Base-by-base conservation (phyloP, 257 asterid species). In the Nicotiana paniculata region DNA sequence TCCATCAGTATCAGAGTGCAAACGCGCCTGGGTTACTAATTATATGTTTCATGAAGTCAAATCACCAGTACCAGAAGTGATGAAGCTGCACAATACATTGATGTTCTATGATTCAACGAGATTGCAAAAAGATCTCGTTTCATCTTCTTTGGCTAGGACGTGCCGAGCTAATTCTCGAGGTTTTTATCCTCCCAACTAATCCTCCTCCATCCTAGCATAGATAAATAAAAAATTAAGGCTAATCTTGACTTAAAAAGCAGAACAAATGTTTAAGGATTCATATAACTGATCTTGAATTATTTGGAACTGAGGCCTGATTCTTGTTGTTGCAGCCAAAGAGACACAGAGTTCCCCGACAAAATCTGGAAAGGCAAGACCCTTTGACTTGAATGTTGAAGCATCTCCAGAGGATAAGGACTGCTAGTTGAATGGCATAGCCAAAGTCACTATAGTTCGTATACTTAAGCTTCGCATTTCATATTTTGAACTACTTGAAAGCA, bases 51-150 rank as follows among this genome's bases (percentile, higher is more conserved):
- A 65, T 59, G 69, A 4, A 4, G 46, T 86, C 3, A 81, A 82
- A 24, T 57, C 43, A 16, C 55, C 79, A 26, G 48, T 90, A 86
- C 84, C 72, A 10, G 83, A 84, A 80, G 86, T 89, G 72, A 83
- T 90, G 46, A 90, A 54, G 82, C 9, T 39, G 30, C 86, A 78
- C 64, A 89, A 87, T 82, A 87, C 91, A 11, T 48, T 91, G 82
- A 90, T 86, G 90, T 91, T 90, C 69, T 88, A 87, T 69, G 91
- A 88, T 64, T 83, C 91, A 6, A 28, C 72, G 30, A 86, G 95
- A 79, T 46, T 91, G 85, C 90, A 86, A 66, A 91, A 90, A 85
- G 13, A 80, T 18, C 62, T 90, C 76, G 55, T 9, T 13, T 17
- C 90, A 17, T 79, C 86, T 21, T 17, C 39, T 80, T 78, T 80